Base-by-base conservation (phyloP, 2,329 filamentous ascomycete genomes). In the Incumbomyces lentus region DNA sequence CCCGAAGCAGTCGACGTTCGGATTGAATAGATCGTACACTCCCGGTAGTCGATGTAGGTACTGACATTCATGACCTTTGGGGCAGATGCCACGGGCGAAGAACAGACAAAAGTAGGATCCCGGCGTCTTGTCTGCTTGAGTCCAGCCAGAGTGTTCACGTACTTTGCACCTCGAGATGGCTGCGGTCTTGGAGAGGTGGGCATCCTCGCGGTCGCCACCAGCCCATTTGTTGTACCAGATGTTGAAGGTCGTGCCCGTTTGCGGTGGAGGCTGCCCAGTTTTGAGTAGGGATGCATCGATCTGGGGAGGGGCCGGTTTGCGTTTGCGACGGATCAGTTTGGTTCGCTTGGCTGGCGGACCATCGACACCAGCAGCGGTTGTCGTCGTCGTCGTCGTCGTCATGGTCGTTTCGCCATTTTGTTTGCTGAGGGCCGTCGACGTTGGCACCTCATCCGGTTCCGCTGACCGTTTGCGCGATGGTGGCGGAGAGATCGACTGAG, bases 201-300 rank as follows among this genome's bases (percentile, higher is more conserved):
- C 87, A 70, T 93, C 88, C 62, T 96, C 90, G 50, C 88, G 79
- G 66, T 98, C 92, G 60, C 92, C 92, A 55, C 92, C 92, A 1
- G 82, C 84, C 89, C 90, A 96, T 68, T 95, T 96, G 71, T 95
- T 95, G 69, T 95, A 95, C 90, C 89, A 95, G 60, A 94, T 93
- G 67, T 98, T 98, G 75, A 92, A 98, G 49, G 89, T 87, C 0
- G 86, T 94, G 44, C 92, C 92, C 0, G 90, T 96, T 60, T 96
- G 89, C 1, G 86, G 85, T 13, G 55, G 55, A 13, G 89, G 87
- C 3, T 86, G 84, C 58, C 95, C 87, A 30, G 82, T 82, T 58
- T 84, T 86, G 67, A 94, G 77, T 36, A 82, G 82, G 34, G 83
- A 80, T 1, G 88, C 80, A 60, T 98, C 92, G 59, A 95, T 82